phyloP scores from a whole-genome alignment of 2,329 filamentous ascomycete genomes.

The Aspergillus sp. region DNA sequence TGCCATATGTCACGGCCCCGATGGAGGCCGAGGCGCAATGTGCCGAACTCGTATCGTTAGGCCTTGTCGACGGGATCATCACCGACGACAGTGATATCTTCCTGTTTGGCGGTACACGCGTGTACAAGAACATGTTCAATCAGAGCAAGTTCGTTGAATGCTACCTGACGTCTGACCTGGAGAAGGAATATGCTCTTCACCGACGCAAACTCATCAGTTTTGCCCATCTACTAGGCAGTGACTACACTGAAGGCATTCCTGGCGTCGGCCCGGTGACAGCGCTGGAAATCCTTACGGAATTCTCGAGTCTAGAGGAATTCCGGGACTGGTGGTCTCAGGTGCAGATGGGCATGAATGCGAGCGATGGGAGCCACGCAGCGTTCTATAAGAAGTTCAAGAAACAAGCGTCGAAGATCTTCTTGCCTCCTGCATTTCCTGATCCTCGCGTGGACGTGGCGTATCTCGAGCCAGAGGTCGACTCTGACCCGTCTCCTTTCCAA shows the following conservation, averaged over 20 bases:
- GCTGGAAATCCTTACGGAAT: slow-evolving; percentile 90
- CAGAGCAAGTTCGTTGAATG: slow-evolving; percentile 97
- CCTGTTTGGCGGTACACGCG: slow-evolving; percentile 89
- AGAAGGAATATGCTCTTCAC: slow-evolving; percentile 83
- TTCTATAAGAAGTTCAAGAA: slow-evolving; percentile 88
- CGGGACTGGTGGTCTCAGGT: slow-evolving; percentile 83
- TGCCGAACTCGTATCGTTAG: slow-evolving; percentile 80
- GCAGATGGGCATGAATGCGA: slow-evolving; percentile 64
- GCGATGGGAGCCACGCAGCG: slow-evolving; percentile 55
- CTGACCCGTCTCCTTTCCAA: slow-evolving; percentile 73
- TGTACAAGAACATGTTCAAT: slow-evolving; percentile 99
- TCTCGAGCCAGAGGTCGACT: slow-evolving; percentile 80
- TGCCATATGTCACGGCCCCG: slow-evolving; percentile 94
- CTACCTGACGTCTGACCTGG: slow-evolving; percentile 79
- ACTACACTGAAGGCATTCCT: slow-evolving; percentile 90
- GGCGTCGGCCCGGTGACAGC: slow-evolving; percentile 94
- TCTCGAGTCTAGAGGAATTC: slow-evolving; percentile 71
- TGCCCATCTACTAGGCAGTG: slow-evolving; percentile 86
- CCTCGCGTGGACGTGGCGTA: slow-evolving; percentile 79
- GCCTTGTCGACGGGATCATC: slow-evolving; percentile 93
- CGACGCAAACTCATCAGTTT: slow-evolving; percentile 85
- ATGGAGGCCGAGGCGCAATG: slow-evolving; percentile 99
- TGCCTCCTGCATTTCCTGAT: slow-evolving; percentile 78
- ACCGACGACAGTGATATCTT: slow-evolving; percentile 98
- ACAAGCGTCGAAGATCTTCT: slow-evolving; percentile 80